Evolutionary conservation across 2,329 filamentous ascomycete genomes (phyloP).

Genomic region (Claviceps digitariae): DNA sequence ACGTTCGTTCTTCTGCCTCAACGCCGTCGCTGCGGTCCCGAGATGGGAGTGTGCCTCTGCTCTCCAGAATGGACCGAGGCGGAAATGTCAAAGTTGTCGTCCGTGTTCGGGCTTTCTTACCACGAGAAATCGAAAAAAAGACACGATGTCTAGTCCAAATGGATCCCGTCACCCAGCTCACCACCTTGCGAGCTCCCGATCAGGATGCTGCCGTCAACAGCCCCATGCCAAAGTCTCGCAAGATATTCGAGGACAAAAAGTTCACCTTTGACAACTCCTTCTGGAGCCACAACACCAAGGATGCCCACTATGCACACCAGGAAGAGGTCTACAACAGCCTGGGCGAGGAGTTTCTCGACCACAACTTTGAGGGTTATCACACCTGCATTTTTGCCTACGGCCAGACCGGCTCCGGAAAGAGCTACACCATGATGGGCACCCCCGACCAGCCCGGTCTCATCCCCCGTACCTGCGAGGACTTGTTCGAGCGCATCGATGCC

Average conservation of each 20-base stretch:
- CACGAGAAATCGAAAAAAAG: conserved; percentile 65
- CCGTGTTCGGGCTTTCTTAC: conserved; percentile 65
- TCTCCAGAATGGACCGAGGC: conserved; percentile 44
- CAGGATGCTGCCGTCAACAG: conserved; percentile 31
- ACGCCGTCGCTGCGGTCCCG: conserved; percentile 65
- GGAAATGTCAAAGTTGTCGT: conserved; percentile 78
- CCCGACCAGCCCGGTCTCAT: conserved; percentile 81
- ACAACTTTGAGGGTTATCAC: conserved; percentile 98
- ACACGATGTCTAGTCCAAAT: conserved; percentile 82
- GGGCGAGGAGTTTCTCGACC: conserved; percentile 92
- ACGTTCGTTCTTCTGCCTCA: conserved; percentile 54
- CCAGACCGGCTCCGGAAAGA: conserved; percentile 94
- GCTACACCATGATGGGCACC: conserved; percentile 95
- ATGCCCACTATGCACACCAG: conserved; percentile 81
- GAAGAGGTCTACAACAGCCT: conserved; percentile 89
- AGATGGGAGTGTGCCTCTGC: conserved; percentile 49
- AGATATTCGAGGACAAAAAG: conserved; percentile 69
- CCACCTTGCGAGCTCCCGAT: conserved; percentile 59
- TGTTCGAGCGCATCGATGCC: conserved; percentile 84
- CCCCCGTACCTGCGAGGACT: conserved; percentile 85
- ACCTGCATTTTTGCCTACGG: conserved; percentile 99
- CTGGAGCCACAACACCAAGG: conserved; percentile 75
- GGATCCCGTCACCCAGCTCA: conserved; percentile 77
- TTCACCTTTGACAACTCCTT: conserved; percentile 98
- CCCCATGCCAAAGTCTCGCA: conserved; percentile 51